Evolutionary conservation across 768 basidiomycete genomes (phyloP), one percentile per base, ranked within the genome.

Genomic region (Strobilomyces confusus): DNA sequence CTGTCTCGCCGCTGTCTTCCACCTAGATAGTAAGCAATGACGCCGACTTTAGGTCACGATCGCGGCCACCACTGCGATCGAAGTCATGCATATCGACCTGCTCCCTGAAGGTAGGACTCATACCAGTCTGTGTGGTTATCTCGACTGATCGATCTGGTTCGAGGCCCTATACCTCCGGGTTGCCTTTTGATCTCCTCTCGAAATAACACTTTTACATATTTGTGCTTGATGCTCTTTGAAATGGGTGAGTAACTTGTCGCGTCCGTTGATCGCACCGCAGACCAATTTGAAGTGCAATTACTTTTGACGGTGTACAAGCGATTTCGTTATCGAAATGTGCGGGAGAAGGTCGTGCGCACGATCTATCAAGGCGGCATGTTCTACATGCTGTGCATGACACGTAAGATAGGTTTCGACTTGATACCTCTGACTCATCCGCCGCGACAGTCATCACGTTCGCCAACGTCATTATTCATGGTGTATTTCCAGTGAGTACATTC

Each of bases 361-460:
- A 15, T 48, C n/a, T 65, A 65, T 44, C 48, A 51, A 14, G 63
- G 58, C 22, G 30, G 49, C 26, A 50, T 65, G 44, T 26, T 63
- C 43, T 62, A 63, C 13, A 45, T 63, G 15, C 0, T n/a, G 29
- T 62, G 59, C 26, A 58, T 64, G 14, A 50, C 52, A 20, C 22
- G 62, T 63, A 34, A 47, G 60, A 32, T 2, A 9, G 22, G 14
- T 33, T 14, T 14, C 15, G 12, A 1, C 6, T 4, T 9, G 2
- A 19, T 32, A 2, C 9, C n/a, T 2, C 14, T 6, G 15, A 6
- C 42, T 64, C 5, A 54, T 30, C 8, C 38, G 15, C 9, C 11
- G 13, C 11, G 13, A 30, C 26, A 63, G 62, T 52, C n/a, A 43
- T 64, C 52, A 54, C 59, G 7, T 38, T 61, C 11, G 6, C 44